Percentiles rank a stretch among this genome's conserved stretches.
phyloP scores from a whole-genome alignment of 2,329 filamentous ascomycete species.

The Pseudogymnoascus verrucosus region DNA sequence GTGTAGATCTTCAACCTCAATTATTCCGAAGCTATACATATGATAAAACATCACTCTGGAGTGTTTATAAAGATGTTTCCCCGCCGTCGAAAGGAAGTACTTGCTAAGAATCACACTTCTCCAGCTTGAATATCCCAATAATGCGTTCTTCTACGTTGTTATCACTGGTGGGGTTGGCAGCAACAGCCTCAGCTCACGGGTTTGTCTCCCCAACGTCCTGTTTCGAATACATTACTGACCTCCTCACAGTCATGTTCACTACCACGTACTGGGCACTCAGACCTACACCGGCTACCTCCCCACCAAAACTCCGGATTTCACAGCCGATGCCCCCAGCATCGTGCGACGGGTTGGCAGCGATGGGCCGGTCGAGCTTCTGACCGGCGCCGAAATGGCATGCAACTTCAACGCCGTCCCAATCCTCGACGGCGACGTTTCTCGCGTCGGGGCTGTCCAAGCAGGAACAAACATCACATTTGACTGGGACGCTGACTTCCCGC shows the following conservation, averaged over 20 bases:
- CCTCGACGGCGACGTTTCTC: conserved; percentile 9
- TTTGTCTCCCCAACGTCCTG: neutral
- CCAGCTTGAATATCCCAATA: neutral
- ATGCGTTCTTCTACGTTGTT: neutral
- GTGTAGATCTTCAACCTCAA: neutral
- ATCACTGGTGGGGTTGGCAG: neutral
- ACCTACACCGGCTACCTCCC: conserved; percentile 14
- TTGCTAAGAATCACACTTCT: neutral
- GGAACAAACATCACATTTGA: conserved; percentile 11
- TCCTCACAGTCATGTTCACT: neutral
- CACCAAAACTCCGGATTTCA: conserved; percentile 11
- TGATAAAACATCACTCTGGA: neutral
- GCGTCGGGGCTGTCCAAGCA: conserved; percentile 7
- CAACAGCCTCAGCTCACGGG: neutral
- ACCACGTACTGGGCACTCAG: neutral
- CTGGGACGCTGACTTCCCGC: conserved; percentile 5
- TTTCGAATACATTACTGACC: neutral
- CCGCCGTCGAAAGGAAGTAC: neutral
- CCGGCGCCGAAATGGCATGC: conserved; percentile 9
- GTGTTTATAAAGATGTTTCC: neutral
- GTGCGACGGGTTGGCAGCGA: conserved; percentile 10
- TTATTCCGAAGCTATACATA: conserved; percentile 2
- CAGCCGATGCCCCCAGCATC: conserved; percentile 10
- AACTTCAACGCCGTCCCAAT: conserved; percentile 11
- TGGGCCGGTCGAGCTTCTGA: conserved; percentile 9